These are phyloP conservation scores for Penicillium sp. DNA, from an alignment of 2,329 filamentous ascomycete genomes.

Conservation along the genomic window DNA sequence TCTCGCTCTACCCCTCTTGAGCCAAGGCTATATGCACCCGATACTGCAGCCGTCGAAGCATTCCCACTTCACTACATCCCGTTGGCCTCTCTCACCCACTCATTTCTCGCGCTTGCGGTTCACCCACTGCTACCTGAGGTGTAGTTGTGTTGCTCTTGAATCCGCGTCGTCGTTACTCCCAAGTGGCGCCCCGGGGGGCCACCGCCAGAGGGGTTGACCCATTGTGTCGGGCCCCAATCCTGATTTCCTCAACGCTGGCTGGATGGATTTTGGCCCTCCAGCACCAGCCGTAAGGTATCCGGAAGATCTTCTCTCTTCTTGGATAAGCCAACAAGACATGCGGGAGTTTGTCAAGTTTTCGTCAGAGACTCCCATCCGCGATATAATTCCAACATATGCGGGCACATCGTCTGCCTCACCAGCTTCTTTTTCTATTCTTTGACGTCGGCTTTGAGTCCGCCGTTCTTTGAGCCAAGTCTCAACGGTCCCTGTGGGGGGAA, in stretches of 20 bases:
- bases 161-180: slow-evolving; percentile 9
- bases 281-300: slow-evolving; percentile 9
- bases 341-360: slow-evolving; percentile 15
- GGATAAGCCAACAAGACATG: slow-evolving; percentile 19
- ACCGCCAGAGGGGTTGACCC: slow-evolving; percentile 30
- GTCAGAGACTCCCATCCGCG: slow-evolving; percentile 16
- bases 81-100: slow-evolving; percentile 3
- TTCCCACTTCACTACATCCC: slow-evolving; percentile 9
- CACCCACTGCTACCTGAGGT: slow-evolving; percentile 13
- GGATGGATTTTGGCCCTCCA: slow-evolving; percentile 16
- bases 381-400: slow-evolving; percentile 28
- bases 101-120: slow-evolving; percentile 14
- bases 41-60: slow-evolving; percentile 16
- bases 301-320: slow-evolving; percentile 23
- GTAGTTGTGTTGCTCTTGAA: slow-evolving; percentile 16
- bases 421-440: slow-evolving; percentile 2
- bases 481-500: slow-evolving; percentile 11
- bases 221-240: slow-evolving; percentile 26
- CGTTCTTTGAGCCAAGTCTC: not conserved
- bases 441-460: not conserved
- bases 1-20: slow-evolving; percentile 15
- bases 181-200: slow-evolving; percentile 11
- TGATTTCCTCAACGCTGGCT: slow-evolving; percentile 13
- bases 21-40: slow-evolving; percentile 13
- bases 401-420: slow-evolving; percentile 7